Percentiles rank a stretch among this genome's conserved stretches.
Evolutionary conservation across 192 early-diverging fungal species (phyloP).

Genomic region (Linnemannia elongata): DNA sequence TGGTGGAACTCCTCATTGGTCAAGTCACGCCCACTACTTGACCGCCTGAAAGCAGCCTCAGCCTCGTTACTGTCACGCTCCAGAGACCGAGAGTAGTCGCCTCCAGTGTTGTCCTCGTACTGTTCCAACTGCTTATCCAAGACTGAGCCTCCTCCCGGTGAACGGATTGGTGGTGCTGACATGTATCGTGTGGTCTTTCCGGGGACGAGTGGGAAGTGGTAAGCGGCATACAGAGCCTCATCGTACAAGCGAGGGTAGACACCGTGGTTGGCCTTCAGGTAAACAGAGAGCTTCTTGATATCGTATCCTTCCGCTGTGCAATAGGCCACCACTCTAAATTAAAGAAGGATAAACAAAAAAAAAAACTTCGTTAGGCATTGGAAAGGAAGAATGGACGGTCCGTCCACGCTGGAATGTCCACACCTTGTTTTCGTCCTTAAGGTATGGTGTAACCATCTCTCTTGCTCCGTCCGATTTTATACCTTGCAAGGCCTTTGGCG

Average conservation of each 20-base stretch:
- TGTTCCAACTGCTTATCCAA: constrained; percentile 66
- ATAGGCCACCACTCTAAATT: constrained; percentile 77
- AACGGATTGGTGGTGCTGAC: constrained; percentile 49
- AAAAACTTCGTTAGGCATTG: neutral
- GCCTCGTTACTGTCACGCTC: constrained; percentile 31
- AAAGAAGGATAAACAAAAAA: neutral
- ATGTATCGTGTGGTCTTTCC: constrained; percentile 35
- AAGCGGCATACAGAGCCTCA: constrained; percentile 69
- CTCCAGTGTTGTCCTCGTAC: constrained; percentile 57
- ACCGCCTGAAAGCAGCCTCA: constrained; percentile 22
- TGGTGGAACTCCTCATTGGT: constrained; percentile 38
- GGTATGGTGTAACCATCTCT: neutral
- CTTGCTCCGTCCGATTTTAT: neutral
- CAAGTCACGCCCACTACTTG: constrained; percentile 25
- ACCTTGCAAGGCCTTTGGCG: constrained; percentile 59
- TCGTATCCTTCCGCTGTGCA: constrained; percentile 79
- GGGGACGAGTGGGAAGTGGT: constrained; percentile 68
- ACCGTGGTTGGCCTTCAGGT: constrained; percentile 62
- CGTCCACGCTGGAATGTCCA: neutral
- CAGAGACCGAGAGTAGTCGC: constrained; percentile 46
- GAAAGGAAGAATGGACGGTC: neutral
- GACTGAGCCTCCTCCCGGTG: constrained; percentile 64
- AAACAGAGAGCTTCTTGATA: constrained; percentile 56
- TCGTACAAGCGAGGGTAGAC: constrained; percentile 67
- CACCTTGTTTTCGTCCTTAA: neutral